A percentile compares a stretch with the other conserved stretches of the same genome.
Conservation (phyloP, 2,329 filamentous ascomycete genomes). For the Aspergillus alliaceus region DNA sequence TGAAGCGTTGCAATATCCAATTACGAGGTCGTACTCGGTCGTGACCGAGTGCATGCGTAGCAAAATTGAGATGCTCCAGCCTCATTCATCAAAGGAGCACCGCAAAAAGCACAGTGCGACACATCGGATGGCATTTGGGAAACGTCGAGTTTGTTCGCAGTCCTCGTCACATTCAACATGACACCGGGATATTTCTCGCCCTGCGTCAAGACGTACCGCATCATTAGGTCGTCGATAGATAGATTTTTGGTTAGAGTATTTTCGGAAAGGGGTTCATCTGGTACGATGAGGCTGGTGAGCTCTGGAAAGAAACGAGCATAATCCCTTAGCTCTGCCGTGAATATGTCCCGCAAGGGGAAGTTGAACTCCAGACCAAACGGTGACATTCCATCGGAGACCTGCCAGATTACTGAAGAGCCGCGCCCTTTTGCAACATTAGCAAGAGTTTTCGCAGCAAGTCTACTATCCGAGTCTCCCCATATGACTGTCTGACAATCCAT, state of each 20-base stretch:
- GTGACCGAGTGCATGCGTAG: constrained; percentile 47
- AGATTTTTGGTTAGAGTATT: constrained; percentile 54
- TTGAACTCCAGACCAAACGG: constrained; percentile 63
- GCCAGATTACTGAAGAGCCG: constrained; percentile 79
- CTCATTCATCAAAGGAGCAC: constrained; percentile 63
- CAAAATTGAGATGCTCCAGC: constrained; percentile 52
- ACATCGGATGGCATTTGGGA: constrained; percentile 32
- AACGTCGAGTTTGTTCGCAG: constrained; percentile 73
- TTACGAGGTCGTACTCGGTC: constrained; percentile 28
- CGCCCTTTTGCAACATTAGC: constrained; percentile 88
- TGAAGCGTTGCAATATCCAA: constrained; percentile 5
- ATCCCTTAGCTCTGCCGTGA: constrained; percentile 73
- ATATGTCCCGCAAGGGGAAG: constrained; percentile 81
- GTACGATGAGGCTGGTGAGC: constrained; percentile 51
- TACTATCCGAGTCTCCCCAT: constrained; percentile 83
- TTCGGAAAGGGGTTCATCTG: constrained; percentile 37
- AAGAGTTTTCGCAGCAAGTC: constrained; percentile 81
- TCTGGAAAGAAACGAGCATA: constrained; percentile 61
- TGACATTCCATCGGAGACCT: constrained; percentile 72
- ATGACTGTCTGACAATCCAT: constrained; percentile 68
- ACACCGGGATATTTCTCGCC: constrained; percentile 86
- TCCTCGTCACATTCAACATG: constrained; percentile 92
- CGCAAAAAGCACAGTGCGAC: constrained; percentile 65
- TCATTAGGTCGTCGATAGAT: constrained; percentile 89
- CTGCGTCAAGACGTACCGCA: constrained; percentile 81